phyloP scores from a whole-genome alignment of 768 basidiomycete species.

The Trametes meyenii region DNA sequence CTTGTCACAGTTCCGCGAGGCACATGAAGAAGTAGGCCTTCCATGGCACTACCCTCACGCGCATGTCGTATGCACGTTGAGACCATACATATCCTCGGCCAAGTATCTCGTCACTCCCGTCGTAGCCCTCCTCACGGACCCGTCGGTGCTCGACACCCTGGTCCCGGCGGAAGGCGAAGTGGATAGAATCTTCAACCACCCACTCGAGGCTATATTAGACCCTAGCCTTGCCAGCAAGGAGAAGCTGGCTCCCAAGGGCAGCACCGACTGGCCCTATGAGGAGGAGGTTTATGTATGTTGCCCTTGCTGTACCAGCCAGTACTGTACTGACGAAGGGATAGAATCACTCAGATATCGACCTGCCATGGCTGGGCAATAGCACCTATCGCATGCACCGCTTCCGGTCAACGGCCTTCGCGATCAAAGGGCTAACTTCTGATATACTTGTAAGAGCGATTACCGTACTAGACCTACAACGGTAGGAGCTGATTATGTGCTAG shows the following conservation, averaged over 20 bases:
- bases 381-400: constrained; percentile 85
- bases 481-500: constrained; percentile 36
- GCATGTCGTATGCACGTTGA: constrained; percentile 60
- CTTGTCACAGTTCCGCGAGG: constrained; percentile 69
- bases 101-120: constrained; percentile 79
- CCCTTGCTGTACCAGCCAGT: not conserved
- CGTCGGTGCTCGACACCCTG: constrained; percentile 52
- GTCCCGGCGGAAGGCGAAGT: constrained; percentile 70
- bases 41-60: constrained; percentile 59
- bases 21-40: constrained; percentile 81
- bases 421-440: constrained; percentile 84
- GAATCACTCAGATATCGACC: constrained; percentile 57
- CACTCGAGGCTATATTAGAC: constrained; percentile 72
- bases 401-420: constrained; percentile 72
- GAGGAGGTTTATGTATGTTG: constrained; percentile 67
- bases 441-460: constrained; percentile 59
- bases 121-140: constrained; percentile 66
- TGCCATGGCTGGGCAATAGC: constrained; percentile 51
- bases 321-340: constrained; percentile 32
- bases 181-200: constrained; percentile 77
- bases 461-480: not conserved
- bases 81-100: constrained; percentile 69
- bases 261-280: constrained; percentile 82
- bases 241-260: constrained; percentile 55
- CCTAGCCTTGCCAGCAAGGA: constrained; percentile 51